These are phyloP conservation scores for Limonium bicolor DNA, from an alignment of 148 eudicot genomes.

Conservation along the genomic window DNA sequence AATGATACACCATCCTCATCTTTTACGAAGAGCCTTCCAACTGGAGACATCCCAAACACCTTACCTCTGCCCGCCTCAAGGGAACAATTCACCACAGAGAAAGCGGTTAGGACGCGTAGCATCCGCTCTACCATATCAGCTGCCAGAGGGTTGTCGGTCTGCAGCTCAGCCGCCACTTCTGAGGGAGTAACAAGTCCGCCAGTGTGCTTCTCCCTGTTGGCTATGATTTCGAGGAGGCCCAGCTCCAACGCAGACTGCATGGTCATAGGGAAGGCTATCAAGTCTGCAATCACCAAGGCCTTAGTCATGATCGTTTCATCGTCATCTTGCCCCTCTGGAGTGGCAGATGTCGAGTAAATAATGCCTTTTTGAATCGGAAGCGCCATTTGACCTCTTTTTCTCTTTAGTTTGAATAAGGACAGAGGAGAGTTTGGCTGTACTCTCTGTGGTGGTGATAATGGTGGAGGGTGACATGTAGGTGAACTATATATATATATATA, in stretches of 20 bases:
- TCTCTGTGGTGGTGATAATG: no score
- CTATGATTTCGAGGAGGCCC: slow-evolving; percentile 15
- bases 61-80: neutral
- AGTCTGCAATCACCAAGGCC: neutral
- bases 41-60: slow-evolving; percentile 14
- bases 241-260: slow-evolving; percentile 16
- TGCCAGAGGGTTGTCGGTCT: slow-evolving; percentile 13
- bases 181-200: slow-evolving; percentile 11
- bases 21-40: slow-evolving; percentile 13
- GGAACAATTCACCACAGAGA: no score
- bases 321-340: no score
- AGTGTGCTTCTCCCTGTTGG: slow-evolving; percentile 10
- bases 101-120: slow-evolving; percentile 20
- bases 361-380: no score
- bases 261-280: slow-evolving; percentile 9
- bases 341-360: no score
- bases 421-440: no score
- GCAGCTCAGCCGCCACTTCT: slow-evolving; percentile 12
- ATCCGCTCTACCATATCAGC: slow-evolving; percentile 23
- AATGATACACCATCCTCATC: slow-evolving; percentile 21
- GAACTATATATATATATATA: no score
- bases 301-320: slow-evolving; percentile 3
- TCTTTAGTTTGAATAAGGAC: no score
- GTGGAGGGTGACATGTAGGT: no score
- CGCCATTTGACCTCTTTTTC: no score